Evolutionary conservation across 352 stramenopile genomes (phyloP).

Genomic region (Phytophthora ramorum): DNA sequence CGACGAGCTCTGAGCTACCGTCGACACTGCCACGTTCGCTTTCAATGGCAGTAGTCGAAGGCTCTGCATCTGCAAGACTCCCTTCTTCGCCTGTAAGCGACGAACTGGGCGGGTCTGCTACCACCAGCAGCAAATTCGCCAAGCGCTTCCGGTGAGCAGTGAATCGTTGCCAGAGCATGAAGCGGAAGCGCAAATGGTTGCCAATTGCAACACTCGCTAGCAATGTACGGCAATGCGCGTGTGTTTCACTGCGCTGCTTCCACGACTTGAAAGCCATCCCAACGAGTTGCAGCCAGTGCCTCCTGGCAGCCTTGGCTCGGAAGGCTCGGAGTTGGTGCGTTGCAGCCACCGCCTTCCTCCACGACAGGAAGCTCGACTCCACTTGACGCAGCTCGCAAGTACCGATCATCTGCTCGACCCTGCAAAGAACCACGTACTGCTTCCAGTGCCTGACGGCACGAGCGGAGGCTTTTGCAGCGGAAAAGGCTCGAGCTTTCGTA

Average conservation of each 20-base stretch:
- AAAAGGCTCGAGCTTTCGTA: constrained; percentile 23
- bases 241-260: constrained; percentile 37
- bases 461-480: constrained; percentile 1
- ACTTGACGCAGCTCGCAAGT: constrained; percentile 19
- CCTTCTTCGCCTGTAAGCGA: neutral
- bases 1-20: neutral
- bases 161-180: constrained; percentile 61
- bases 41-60: neutral
- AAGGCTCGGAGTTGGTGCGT: constrained; percentile 35
- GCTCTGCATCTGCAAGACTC: neutral
- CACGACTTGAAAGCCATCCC: constrained; percentile 39
- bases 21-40: neutral
- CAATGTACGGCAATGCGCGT: constrained; percentile 42
- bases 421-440: constrained; percentile 51
- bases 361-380: constrained; percentile 44
- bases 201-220: constrained; percentile 44
- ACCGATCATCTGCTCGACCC: constrained; percentile 60
- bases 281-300: constrained; percentile 11
- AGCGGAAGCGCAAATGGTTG: constrained; percentile 54
- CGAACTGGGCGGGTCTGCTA: constrained; percentile 3
- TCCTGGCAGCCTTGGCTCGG: constrained; percentile 14
- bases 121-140: constrained; percentile 29
- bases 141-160: constrained; percentile 35
- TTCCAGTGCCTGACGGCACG: constrained; percentile 43
- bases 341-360: constrained; percentile 43